These are phyloP conservation scores for Rubus parviflorus DNA, from an alignment of 306 rosid genomes.

Conservation along the genomic window DNA sequence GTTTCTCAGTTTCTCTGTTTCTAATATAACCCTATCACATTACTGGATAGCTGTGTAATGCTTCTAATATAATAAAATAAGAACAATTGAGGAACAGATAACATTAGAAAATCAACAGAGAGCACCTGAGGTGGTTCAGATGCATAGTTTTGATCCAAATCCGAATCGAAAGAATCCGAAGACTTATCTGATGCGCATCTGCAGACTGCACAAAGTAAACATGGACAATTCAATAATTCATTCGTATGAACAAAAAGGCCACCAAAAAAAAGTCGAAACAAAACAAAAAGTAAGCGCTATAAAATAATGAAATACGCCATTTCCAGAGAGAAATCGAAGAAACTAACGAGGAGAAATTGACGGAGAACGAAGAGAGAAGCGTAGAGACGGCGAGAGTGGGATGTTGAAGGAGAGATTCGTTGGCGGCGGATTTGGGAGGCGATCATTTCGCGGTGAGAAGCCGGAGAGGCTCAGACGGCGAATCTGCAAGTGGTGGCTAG, in stretches of 20 bases:
- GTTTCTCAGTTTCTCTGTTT: neutral
- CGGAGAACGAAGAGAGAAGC: slow-evolving; percentile 16
- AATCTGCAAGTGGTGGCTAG: slow-evolving; percentile 12
- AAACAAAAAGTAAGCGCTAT: neutral
- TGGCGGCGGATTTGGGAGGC: slow-evolving; percentile 7
- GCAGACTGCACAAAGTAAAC: slow-evolving; percentile 3
- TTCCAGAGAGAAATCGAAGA: neutral
- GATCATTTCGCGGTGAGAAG: slow-evolving; percentile 14
- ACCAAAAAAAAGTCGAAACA: too few species aligned
- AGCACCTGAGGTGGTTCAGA: slow-evolving; percentile 42
- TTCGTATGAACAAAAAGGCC: neutral
- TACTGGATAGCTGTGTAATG: neutral
- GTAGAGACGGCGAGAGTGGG: slow-evolving; percentile 8
- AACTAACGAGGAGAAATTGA: slow-evolving; percentile 18
- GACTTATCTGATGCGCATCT: slow-evolving; percentile 31
- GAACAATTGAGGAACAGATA: neutral
- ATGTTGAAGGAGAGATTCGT: neutral
- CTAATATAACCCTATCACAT: neutral
- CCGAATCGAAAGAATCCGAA: slow-evolving; percentile 38
- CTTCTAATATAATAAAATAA: neutral
- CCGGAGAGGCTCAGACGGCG: slow-evolving; percentile 15
- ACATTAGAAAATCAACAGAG: neutral
- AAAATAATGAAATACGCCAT: neutral
- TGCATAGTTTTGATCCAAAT: slow-evolving; percentile 30
- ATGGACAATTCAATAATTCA: neutral